Base-by-base conservation (phyloP, 2,329 filamentous ascomycete species). In the Aulographum hederae region DNA sequence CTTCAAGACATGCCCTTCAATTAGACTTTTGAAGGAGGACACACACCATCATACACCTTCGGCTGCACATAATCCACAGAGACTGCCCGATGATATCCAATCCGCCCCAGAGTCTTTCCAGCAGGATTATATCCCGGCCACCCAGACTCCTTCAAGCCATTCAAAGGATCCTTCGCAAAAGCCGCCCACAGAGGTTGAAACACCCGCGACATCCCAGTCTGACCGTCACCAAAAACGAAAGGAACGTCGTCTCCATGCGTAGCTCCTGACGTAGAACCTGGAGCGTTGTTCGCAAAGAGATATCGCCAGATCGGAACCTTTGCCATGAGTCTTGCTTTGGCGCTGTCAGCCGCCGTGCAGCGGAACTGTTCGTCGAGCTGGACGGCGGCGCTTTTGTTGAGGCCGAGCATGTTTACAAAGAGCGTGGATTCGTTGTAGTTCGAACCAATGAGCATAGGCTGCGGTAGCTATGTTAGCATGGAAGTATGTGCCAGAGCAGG, bases 381-480 rank as follows among this genome's bases (percentile, higher is more conserved):
- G 8, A 26, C 6, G 20, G 28, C 31, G 12, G 18, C 16, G 18
- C 6, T 12, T 6, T 13, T 8, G 14, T 10, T 15, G 8, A 10
- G 10, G 10, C 17, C 17, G 29, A 6, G 6, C 6, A 31, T 17
- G 11, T 8, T 18, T 6, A 10, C 10, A 14, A 31, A 31, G 6
- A 31, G 6, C 11, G 17, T 21, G 6, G 29, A 31, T 19, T 31
- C 29, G 29, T 31, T 31, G 11, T 31, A 8, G 29, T 31, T 31
- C 11, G 13, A 18, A 8, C 29, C 29, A 10, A 31, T 19, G 8
- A 31, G 29, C 13, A 31, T 13, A 14, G 29, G 29, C 29, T 31
- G 29, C 8, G 21, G 21, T 10, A 8, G 10, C 10, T 15, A 11
- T n/a, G 14, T 29, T 29, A 29, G 27, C 14, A 29, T 8, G 14